phyloP scores from a whole-genome alignment of 2,329 filamentous ascomycete species.

The Fusarium tjaetaba region DNA sequence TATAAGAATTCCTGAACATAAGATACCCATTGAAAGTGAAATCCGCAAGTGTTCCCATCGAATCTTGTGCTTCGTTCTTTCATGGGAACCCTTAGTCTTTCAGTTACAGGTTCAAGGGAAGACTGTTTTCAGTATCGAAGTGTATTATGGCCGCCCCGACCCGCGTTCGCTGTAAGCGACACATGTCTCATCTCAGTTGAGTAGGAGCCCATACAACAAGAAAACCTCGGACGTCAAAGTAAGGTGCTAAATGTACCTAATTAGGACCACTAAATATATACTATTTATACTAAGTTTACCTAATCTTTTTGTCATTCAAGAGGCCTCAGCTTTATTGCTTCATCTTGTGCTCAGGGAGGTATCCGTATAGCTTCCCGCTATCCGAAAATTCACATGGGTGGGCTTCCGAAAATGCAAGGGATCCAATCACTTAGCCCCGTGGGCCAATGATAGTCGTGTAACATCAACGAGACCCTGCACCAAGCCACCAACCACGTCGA shows the following conservation, averaged over 20 bases:
- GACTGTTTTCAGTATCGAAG: neutral
- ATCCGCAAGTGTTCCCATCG: neutral
- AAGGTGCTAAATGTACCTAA: neutral
- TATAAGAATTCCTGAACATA: neutral
- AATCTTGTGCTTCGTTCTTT: neutral
- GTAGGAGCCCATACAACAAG: neutral
- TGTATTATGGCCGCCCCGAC: neutral
- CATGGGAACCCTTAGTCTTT: neutral
- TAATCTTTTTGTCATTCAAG: neutral
- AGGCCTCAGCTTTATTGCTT: neutral
- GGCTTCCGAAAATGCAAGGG: constrained; percentile 17
- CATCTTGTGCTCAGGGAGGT: neutral
- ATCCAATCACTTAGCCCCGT: constrained; percentile 35
- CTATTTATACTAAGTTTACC: neutral
- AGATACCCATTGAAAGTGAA: constrained; percentile 1
- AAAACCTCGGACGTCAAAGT: neutral
- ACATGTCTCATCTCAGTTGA: neutral
- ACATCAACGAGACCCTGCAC: neutral
- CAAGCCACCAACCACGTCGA: neutral
- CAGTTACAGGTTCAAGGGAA: neutral
- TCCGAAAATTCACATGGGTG: constrained; percentile 9
- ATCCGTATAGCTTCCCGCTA: neutral
- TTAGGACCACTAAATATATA: neutral
- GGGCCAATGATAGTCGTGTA: constrained; percentile 20
- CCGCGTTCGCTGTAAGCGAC: neutral